These are phyloP conservation scores for Areca catechu DNA, from an alignment of 176 grass and related monocot genomes.

Conservation along the genomic window DNA sequence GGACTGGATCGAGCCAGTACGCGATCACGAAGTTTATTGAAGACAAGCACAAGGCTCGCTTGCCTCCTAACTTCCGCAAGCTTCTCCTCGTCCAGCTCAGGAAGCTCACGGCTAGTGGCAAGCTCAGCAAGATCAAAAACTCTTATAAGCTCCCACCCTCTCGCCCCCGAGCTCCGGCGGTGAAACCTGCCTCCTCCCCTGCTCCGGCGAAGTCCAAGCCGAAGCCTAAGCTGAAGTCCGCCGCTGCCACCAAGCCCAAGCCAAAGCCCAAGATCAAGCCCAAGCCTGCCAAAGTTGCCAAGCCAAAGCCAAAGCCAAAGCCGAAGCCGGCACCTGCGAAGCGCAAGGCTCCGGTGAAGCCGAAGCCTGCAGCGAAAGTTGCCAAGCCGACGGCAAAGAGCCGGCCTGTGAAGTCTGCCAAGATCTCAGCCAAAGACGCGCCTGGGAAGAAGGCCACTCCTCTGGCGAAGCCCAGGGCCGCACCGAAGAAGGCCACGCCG, in stretches of 20 bases:
- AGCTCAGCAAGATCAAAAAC: constrained; percentile 61
- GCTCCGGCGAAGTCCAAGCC: constrained; percentile 9
- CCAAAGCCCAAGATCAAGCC: neutral
- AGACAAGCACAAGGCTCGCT: constrained; percentile 43
- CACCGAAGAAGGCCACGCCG: constrained; percentile 9
- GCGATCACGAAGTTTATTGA: constrained; percentile 69
- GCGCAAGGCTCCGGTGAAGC: constrained; percentile 4
- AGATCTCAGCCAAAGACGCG: constrained; percentile 17
- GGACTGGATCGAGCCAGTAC: constrained; percentile 61
- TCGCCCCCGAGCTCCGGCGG: neutral
- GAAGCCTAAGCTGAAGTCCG: constrained; percentile 3
- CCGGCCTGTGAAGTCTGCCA: constrained; percentile 24
- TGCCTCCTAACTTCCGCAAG: constrained; percentile 62
- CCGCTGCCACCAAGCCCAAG: constrained; percentile 1
- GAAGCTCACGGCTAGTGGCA: constrained; percentile 41
- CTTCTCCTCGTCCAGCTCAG: constrained; percentile 39
- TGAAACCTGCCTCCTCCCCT: neutral
- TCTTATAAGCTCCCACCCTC: constrained; percentile 56
- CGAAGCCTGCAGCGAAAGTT: neutral
- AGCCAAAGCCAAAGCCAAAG: constrained; percentile 1
- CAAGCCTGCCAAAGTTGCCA: neutral
- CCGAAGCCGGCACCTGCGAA: constrained; percentile 23
- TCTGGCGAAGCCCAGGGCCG: constrained; percentile 9
- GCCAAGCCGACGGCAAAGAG: constrained; percentile 14
- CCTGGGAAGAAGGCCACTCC: constrained; percentile 20